phyloP scores from a whole-genome alignment of 2,329 filamentous ascomycete genomes.

The Sclerotinia subarctica region DNA sequence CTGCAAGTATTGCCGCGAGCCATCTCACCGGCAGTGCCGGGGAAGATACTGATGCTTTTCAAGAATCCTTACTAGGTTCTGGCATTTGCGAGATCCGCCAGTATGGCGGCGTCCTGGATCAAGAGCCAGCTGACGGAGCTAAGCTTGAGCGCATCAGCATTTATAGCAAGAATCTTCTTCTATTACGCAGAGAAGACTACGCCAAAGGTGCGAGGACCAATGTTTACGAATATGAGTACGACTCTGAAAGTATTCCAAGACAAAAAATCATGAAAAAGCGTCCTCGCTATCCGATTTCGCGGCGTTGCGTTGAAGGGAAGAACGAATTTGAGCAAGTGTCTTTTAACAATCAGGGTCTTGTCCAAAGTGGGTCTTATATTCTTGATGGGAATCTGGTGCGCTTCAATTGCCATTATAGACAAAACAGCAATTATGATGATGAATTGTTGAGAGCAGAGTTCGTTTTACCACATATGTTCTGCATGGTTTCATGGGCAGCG shows the following conservation, averaged over 20 bases:
- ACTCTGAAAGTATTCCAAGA: neutral
- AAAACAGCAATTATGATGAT: conserved; percentile 50
- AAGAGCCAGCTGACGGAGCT: conserved; percentile 44
- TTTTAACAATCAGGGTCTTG: conserved; percentile 41
- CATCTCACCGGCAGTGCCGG: neutral
- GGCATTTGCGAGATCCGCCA: conserved; percentile 16
- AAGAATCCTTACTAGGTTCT: conserved; percentile 12
- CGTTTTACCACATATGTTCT: conserved; percentile 50
- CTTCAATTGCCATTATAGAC: conserved; percentile 54
- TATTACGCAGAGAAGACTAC: conserved; percentile 36
- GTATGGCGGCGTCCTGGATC: conserved; percentile 31
- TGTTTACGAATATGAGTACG: conserved; percentile 37
- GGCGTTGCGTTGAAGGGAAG: conserved; percentile 47
- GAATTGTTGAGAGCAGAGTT: conserved; percentile 53
- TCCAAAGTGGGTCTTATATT: conserved; percentile 46
- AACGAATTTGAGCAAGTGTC: conserved; percentile 49
- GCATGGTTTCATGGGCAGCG: conserved; percentile 51
- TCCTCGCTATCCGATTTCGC: conserved; percentile 39
- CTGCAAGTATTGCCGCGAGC: conserved; percentile 5
- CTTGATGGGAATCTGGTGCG: conserved; percentile 50
- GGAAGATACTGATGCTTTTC: neutral
- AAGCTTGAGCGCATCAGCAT: conserved; percentile 45
- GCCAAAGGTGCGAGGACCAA: conserved; percentile 43
- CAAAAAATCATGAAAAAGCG: neutral
- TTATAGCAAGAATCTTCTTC: conserved; percentile 46